Conservation (phyloP, 1,284 basidiomycete genomes). For the Mycosarcoma maydis region DNA sequence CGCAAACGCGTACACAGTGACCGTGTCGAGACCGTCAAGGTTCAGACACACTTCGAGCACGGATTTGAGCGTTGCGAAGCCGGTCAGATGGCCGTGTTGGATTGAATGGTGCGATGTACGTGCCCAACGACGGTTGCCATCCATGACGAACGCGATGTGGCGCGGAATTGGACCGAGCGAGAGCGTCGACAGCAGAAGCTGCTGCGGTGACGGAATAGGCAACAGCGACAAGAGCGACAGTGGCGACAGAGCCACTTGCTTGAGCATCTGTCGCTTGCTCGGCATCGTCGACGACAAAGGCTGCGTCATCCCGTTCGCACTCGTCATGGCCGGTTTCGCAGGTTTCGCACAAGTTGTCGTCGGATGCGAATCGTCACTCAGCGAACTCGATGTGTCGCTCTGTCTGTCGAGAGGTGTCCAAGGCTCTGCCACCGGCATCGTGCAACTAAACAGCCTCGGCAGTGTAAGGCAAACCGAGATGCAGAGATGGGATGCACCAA, state of each 20-base stretch:
- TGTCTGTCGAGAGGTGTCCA: neutral
- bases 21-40: slow-evolving; percentile 69
- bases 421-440: slow-evolving; percentile 3
- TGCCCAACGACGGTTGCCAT: slow-evolving; percentile 94
- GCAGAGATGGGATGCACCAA: too few species aligned
- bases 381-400: neutral
- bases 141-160: slow-evolving; percentile 97
- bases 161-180: slow-evolving; percentile 80
- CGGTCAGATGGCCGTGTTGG: slow-evolving; percentile 79
- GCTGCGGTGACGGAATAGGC: slow-evolving; percentile 29
- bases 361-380: neutral
- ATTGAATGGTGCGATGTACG: slow-evolving; percentile 67
- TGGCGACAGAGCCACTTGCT: slow-evolving; percentile 35
- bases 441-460: neutral
- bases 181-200: slow-evolving; percentile 40
- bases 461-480: too few species aligned
- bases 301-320: neutral
- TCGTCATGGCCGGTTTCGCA: neutral
- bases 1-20: slow-evolving; percentile 93
- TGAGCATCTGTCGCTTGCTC: slow-evolving; percentile 23
- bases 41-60: slow-evolving; percentile 63
- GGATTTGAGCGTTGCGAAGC: slow-evolving; percentile 82
- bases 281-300: slow-evolving; percentile 2
- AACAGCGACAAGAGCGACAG: slow-evolving; percentile 37
- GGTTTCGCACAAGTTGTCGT: neutral